Percentiles rank a stretch among this genome's conserved stretches.
Conservation (phyloP, 2,329 filamentous ascomycete species). For the Venturia effusa region DNA sequence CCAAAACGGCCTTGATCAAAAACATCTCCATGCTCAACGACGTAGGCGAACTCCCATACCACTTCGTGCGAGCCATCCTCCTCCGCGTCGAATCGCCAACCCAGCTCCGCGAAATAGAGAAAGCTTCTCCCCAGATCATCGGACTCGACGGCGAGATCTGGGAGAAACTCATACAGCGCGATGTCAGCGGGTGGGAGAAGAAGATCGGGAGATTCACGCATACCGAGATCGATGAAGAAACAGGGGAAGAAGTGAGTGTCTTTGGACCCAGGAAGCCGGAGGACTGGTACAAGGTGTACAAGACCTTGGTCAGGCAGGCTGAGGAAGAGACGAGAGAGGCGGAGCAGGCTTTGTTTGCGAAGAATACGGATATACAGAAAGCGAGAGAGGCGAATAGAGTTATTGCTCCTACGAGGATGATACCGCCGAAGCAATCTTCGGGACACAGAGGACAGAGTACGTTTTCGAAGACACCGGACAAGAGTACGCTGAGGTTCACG, state of each 20-base stretch:
- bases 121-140: not conserved
- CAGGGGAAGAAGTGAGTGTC: not conserved
- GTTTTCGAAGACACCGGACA: constrained; percentile 6
- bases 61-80: constrained; percentile 6
- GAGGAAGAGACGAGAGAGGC: constrained; percentile 7
- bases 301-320: constrained; percentile 4
- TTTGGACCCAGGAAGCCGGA: constrained; percentile 5
- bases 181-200: constrained; percentile 8
- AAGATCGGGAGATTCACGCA: not conserved
- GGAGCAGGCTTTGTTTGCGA: constrained; percentile 1
- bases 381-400: not conserved
- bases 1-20: constrained; percentile 5
- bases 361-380: constrained; percentile 1
- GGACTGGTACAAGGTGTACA: constrained; percentile 6
- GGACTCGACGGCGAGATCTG: constrained; percentile 8
- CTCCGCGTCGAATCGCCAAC: constrained; percentile 5
- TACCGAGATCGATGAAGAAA: not conserved
- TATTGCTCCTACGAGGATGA: constrained; percentile 4
- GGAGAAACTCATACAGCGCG: constrained; percentile 11
- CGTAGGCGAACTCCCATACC: constrained; percentile 2
- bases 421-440: not conserved
- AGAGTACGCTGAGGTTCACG: constrained; percentile 8
- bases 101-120: constrained; percentile 8
- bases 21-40: constrained; percentile 6
- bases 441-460: constrained; percentile 1